Conservation (phyloP, 1,284 basidiomycete species). For the Ustilago sp. region DNA sequence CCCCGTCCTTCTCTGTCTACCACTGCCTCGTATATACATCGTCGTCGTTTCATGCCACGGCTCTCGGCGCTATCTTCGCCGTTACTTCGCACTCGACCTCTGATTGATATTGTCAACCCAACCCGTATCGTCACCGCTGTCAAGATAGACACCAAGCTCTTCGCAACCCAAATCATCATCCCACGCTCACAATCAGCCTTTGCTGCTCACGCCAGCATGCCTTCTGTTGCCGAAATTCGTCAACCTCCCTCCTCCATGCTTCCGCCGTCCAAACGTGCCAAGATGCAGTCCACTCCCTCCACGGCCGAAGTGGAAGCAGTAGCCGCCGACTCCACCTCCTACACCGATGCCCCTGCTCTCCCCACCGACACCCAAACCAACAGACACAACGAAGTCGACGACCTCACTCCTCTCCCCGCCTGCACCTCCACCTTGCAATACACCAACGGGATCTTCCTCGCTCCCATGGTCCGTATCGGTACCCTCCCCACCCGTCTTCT, state of each 20-base stretch:
- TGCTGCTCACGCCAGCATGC: conserved; percentile 37
- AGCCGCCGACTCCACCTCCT: conserved; percentile 45
- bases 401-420: conserved; percentile 35
- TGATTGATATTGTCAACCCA: background rate
- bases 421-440: conserved; percentile 40
- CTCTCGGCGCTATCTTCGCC: conserved; percentile 37
- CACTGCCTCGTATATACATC: conserved; percentile 6
- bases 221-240: conserved; percentile 46
- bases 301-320: conserved; percentile 33
- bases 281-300: conserved; percentile 22
- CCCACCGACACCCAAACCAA: conserved; percentile 7
- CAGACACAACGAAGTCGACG: conserved; percentile 28
- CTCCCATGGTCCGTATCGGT: conserved; percentile 67
- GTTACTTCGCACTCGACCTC: conserved; percentile 5
- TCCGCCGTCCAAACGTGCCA: conserved; percentile 47
- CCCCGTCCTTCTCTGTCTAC: background rate
- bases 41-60: conserved; percentile 31
- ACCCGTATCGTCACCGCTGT: background rate
- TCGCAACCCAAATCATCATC: background rate
- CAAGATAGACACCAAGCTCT: background rate
- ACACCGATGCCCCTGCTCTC: conserved; percentile 15
- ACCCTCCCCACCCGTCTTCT: conserved; percentile 81
- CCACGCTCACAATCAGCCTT: background rate
- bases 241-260: conserved; percentile 33
- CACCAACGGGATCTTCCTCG: conserved; percentile 63